phyloP scores from a whole-genome alignment of 129 eudicot genomes.

The sunflower (Helianthus annuus) region DNA sequence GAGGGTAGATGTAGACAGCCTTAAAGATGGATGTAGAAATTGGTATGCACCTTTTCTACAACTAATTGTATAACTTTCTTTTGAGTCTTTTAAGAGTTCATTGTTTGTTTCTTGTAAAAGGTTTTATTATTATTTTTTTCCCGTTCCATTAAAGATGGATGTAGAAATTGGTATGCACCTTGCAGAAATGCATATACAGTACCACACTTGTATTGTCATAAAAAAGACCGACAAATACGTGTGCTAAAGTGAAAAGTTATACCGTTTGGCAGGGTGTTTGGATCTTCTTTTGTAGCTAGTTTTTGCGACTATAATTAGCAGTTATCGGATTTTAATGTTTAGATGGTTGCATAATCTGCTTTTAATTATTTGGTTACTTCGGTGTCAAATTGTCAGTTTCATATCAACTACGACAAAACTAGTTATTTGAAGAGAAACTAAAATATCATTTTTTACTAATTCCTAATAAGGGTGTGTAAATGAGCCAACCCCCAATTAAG shows the following conservation, averaged over 20 bases:
- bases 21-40: too few species aligned
- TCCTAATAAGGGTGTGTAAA: background rate
- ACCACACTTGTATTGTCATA: too few species aligned
- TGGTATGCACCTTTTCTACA: too few species aligned
- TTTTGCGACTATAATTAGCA: background rate
- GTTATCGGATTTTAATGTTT: background rate
- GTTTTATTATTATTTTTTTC: too few species aligned
- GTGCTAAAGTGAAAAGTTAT: background rate
- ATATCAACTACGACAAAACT: background rate
- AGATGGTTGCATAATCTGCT: background rate
- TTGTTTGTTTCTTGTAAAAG: too few species aligned
- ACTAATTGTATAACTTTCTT: too few species aligned
- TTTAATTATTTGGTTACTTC: background rate
- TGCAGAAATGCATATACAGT: too few species aligned
- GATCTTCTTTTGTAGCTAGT: background rate
- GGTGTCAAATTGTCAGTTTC: background rate
- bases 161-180: too few species aligned
- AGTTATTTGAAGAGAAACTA: background rate
- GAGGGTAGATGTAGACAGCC: too few species aligned
- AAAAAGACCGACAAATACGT: too few species aligned
- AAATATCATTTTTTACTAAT: background rate
- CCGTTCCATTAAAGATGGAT: too few species aligned
- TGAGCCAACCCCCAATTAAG: background rate
- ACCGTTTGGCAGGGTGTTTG: constrained; percentile 2
- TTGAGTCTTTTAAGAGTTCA: too few species aligned